These are phyloP conservation scores for Microsporum canis DNA, from an alignment of 2,329 filamentous ascomycete genomes.

Conservation along the genomic window DNA sequence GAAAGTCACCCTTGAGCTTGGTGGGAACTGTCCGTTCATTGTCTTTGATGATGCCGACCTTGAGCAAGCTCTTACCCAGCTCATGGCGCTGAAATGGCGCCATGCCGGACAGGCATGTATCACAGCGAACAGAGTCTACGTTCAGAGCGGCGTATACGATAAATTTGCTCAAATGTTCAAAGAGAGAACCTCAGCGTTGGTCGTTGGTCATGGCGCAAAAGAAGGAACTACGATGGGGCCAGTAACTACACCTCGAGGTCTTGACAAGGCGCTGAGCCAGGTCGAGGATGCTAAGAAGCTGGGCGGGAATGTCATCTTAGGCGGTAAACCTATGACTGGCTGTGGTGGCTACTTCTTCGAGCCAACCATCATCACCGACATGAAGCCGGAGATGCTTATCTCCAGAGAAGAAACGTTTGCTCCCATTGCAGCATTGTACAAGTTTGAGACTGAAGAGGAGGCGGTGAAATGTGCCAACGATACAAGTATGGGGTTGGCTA, in stretches of 20 bases:
- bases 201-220: slow-evolving; percentile 50
- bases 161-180: slow-evolving; percentile 45
- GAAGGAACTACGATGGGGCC: slow-evolving; percentile 49
- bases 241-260: slow-evolving; percentile 45
- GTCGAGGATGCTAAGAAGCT: slow-evolving; percentile 53
- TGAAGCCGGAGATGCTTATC: slow-evolving; percentile 48
- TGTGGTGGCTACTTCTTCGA: slow-evolving; percentile 56
- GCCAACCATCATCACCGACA: slow-evolving; percentile 52
- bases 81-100: slow-evolving; percentile 25
- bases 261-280: slow-evolving; percentile 47
- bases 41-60: slow-evolving; percentile 35
- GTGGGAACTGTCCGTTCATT: slow-evolving; percentile 34
- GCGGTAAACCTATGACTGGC: slow-evolving; percentile 37
- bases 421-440: slow-evolving; percentile 52
- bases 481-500: slow-evolving; percentile 54
- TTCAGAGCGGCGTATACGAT: slow-evolving; percentile 32
- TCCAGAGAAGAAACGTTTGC: slow-evolving; percentile 54
- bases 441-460: slow-evolving; percentile 56
- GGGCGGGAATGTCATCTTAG: slow-evolving; percentile 53
- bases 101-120: slow-evolving; percentile 30
- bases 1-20: slow-evolving; percentile 35
- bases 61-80: slow-evolving; percentile 22
- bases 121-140: slow-evolving; percentile 28
- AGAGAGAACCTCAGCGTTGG: slow-evolving; percentile 41
- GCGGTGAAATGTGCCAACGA: slow-evolving; percentile 49